These are phyloP conservation scores for Trichoderma endophyticum DNA, from an alignment of 2,329 filamentous ascomycete species.

Conservation along the genomic window DNA sequence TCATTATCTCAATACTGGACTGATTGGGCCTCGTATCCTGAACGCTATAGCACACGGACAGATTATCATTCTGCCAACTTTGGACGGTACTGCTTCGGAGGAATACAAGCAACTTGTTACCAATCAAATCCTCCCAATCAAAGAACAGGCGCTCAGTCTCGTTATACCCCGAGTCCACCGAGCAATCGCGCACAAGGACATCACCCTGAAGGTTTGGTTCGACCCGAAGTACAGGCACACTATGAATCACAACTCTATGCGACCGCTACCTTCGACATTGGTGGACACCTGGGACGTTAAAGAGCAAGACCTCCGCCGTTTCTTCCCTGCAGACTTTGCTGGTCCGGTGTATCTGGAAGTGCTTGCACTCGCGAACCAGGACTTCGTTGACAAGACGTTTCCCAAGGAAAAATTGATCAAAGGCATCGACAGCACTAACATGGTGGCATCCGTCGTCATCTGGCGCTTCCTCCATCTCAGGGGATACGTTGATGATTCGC, in stretches of 20 bases:
- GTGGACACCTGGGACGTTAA: conserved; percentile 70
- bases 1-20: conserved; percentile 79
- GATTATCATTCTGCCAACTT: conserved; percentile 74
- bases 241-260: conserved; percentile 58
- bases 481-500: conserved; percentile 75
- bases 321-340: conserved; percentile 42
- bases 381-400: conserved; percentile 68
- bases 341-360: conserved; percentile 56
- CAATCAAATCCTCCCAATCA: conserved; percentile 67
- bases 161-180: conserved; percentile 77
- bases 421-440: conserved; percentile 63
- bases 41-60: conserved; percentile 80
- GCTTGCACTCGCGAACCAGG: conserved; percentile 62
- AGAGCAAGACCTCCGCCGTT: conserved; percentile 50
- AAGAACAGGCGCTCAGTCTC: conserved; percentile 73
- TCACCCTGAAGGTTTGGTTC: conserved; percentile 82
- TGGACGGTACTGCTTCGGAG: conserved; percentile 76
- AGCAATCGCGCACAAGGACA: conserved; percentile 76
- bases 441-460: conserved; percentile 68
- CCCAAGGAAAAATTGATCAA: conserved; percentile 55
- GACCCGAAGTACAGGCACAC: conserved; percentile 64
- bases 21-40: conserved; percentile 75
- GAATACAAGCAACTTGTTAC: conserved; percentile 80
- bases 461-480: conserved; percentile 90
- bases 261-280: conserved; percentile 46